Evolutionary conservation across 176 grass and related monocot genomes (phyloP), one percentile per base, ranked within the genome.

Genomic region (Miscanthus lutarioriparius): DNA sequence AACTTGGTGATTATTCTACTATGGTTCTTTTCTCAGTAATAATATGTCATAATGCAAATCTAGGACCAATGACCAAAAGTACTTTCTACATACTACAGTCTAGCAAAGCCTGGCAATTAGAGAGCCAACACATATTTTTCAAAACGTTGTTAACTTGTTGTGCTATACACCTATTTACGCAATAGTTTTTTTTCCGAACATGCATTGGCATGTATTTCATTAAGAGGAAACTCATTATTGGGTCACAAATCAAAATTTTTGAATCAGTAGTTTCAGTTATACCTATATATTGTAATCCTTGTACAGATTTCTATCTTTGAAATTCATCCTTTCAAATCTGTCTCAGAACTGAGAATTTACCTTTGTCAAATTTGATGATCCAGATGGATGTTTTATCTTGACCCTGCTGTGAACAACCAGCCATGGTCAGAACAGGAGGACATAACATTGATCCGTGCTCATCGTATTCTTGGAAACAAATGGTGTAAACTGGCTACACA

Each of bases 361-460:
- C 19, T 71, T 71, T 8, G 26, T 45, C 12, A 3, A 71, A 77
- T 44, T 37, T 86, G 53, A 30, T 40, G 27, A 63, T 86, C 56
- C 75, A 91, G 85, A 76, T 87, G 89, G 85, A 71, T 0, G 8
- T 76, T 75, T 87, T 26, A 75, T 78, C 81, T 93, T 51, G 56
- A 90, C 27, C 85, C 88, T 74, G 37, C 85, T 51, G 76, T 93
- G 74, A 93, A 85, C 67, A 87, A 84, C 74, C 76, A 90, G 64
- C 28, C 82, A 70, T 93, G 91, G 91, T 87, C 85, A 14, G 72
- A 85, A 88, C 77, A 85, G 43, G 91, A 90, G 72, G 88, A 90
- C 26, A 83, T 82, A 45, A 25, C 23, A 85, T 56, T 93, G 12
- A 82, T 93, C 82, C 81, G 63, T 82, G 88, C 85, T 85, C 83